Conservation (phyloP, 1,139 yeast genomes). For the Sugiyamaella neomexicana region DNA sequence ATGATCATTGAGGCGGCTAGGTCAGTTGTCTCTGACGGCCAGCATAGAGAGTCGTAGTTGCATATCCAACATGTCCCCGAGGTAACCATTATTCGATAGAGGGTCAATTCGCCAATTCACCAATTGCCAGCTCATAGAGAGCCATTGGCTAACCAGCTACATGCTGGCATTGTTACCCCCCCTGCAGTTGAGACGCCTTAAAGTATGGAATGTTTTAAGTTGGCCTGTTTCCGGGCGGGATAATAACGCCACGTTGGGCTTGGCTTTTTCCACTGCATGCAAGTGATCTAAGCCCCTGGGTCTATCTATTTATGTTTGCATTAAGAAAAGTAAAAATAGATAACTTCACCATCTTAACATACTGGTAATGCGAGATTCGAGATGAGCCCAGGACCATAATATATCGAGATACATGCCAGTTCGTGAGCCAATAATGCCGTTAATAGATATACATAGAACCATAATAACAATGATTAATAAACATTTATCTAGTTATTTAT, state of each 20-base stretch:
- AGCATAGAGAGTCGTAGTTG: no score
- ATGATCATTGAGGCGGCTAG: no score
- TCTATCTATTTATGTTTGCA: neutral
- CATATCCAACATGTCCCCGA: no score
- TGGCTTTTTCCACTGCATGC: neutral
- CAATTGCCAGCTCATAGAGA: no score
- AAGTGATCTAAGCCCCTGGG: neutral
- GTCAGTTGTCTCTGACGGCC: no score
- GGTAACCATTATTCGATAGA: no score
- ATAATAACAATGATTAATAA: neutral
- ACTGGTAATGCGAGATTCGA: no score
- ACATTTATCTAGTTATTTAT: neutral
- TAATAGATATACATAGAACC: neutral
- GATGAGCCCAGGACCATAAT: neutral
- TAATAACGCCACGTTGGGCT: neutral
- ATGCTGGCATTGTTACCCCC: neutral
- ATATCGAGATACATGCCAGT: neutral
- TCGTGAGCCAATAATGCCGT: neutral
- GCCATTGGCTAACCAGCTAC: neutral
- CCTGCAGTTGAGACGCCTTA: slow-evolving; percentile 13
- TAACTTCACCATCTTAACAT: neutral
- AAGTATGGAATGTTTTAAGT: slow-evolving; percentile 15
- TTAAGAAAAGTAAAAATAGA: neutral
- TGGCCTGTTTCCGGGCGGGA: neutral
- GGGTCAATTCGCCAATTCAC: no score